Conservation (phyloP, 2,329 filamentous ascomycete species). For the Plectosphaerella plurivora region DNA sequence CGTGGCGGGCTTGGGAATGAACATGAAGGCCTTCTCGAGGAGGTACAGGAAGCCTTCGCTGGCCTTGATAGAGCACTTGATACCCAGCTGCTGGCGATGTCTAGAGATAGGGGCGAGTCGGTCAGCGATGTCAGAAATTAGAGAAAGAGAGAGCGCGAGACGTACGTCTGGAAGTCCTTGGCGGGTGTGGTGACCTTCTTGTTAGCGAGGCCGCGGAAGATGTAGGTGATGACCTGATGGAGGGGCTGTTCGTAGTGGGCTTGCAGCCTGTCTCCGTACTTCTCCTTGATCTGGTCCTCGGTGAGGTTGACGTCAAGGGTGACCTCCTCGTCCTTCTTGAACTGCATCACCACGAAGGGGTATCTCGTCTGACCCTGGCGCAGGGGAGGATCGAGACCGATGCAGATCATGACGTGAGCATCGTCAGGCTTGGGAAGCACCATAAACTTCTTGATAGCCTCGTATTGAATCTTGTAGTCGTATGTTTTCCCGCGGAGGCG, state of each 20-base stretch:
- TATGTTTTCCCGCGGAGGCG: conserved; percentile 97
- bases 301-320: conserved; percentile 95
- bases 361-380: conserved; percentile 97
- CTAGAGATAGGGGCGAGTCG: conserved; percentile 27
- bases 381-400: conserved; percentile 90
- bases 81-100: conserved; percentile 88
- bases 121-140: conserved; percentile 16
- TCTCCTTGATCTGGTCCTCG: conserved; percentile 74
- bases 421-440: conserved; percentile 98
- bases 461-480: conserved; percentile 99
- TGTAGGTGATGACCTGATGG: conserved; percentile 88
- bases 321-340: conserved; percentile 96
- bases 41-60: conserved; percentile 97
- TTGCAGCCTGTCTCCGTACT: conserved; percentile 87
- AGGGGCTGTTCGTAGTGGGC: conserved; percentile 90
- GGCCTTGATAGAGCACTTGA: conserved; percentile 99
- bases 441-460: conserved; percentile 98
- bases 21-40: conserved; percentile 97
- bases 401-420: conserved; percentile 87
- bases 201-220: conserved; percentile 89
- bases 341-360: conserved; percentile 98
- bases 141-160: conserved; percentile 6
- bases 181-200: conserved; percentile 94
- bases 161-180: conserved; percentile 81
- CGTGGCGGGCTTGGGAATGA: conserved; percentile 95